These are phyloP conservation scores for Chaetomiaceae sp. DNA, from an alignment of 2,329 filamentous ascomycete genomes.

Conservation along the genomic window DNA sequence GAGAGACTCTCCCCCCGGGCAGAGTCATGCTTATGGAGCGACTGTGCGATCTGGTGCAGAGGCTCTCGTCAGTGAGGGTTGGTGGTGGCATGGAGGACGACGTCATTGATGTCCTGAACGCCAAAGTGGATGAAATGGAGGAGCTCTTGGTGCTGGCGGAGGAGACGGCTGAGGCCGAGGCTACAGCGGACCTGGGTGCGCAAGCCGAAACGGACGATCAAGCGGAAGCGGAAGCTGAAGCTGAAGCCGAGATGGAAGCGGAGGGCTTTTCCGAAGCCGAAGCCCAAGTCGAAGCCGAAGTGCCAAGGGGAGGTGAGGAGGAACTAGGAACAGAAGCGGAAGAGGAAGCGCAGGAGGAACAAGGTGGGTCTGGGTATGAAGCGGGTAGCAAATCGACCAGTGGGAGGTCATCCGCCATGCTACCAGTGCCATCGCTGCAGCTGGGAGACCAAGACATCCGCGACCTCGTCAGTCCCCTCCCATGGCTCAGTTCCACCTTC, in stretches of 20 bases:
- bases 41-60: constrained; percentile 37
- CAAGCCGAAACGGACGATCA: background rate
- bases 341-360: background rate
- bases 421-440: background rate
- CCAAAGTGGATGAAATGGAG: constrained; percentile 43
- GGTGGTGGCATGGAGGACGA: constrained; percentile 27
- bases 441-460: constrained; percentile 2
- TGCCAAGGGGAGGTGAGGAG: background rate
- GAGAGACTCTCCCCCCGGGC: constrained; percentile 30
- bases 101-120: constrained; percentile 36
- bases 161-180: constrained; percentile 13
- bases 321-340: background rate
- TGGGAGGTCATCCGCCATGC: background rate
- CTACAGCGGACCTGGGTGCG: constrained; percentile 1
- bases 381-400: background rate
- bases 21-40: constrained; percentile 46
- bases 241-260: background rate
- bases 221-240: background rate
- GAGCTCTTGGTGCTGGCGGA: constrained; percentile 25
- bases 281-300: background rate
- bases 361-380: background rate
- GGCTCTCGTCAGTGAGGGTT: constrained; percentile 31
- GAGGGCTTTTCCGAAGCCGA: too few relatives aligned
- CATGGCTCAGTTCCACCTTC: constrained; percentile 13
- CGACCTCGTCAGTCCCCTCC: constrained; percentile 12